phyloP scores from a whole-genome alignment of 169 alveolate genomes.

The Cryptosporidium ubiquitum region DNA sequence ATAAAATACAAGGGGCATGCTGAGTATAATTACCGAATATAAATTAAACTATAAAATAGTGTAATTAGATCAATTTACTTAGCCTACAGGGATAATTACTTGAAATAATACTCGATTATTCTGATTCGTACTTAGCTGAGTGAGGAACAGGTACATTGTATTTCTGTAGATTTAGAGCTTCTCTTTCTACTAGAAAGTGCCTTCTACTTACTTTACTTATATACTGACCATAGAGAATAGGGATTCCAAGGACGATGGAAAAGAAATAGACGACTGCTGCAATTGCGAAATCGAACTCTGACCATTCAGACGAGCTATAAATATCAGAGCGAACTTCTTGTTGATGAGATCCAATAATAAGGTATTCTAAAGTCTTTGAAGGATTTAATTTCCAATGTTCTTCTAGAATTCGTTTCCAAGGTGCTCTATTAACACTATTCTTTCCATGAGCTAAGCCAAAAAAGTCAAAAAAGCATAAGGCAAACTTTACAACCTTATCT shows the following conservation, averaged over 20 bases:
- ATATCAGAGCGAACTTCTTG: slow-evolving; percentile 51
- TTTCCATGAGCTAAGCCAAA: slow-evolving; percentile 64
- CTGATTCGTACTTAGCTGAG: slow-evolving; percentile 35
- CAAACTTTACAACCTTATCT: background rate
- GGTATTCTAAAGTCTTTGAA: slow-evolving; percentile 45
- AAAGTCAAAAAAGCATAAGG: slow-evolving; percentile 9
- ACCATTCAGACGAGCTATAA: slow-evolving; percentile 54
- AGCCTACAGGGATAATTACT: background rate
- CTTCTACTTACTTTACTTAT: slow-evolving; percentile 45
- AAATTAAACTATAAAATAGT: too few relatives aligned
- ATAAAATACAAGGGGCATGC: too few relatives aligned
- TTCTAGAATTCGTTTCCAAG: slow-evolving; percentile 59
- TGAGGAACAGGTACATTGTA: slow-evolving; percentile 50
- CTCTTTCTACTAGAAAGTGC: slow-evolving; percentile 33
- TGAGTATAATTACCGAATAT: too few relatives aligned
- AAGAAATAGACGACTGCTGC: slow-evolving; percentile 52
- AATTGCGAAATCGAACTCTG: slow-evolving; percentile 56
- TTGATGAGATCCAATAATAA: slow-evolving; percentile 48
- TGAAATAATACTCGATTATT: background rate
- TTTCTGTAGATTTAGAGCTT: slow-evolving; percentile 38
- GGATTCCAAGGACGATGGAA: slow-evolving; percentile 33
- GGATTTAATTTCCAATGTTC: slow-evolving; percentile 67
- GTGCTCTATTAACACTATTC: slow-evolving; percentile 14
- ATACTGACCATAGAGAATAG: slow-evolving; percentile 57
- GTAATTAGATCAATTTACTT: background rate